Evolutionary conservation across 768 basidiomycete genomes (phyloP).

Genomic region (Filobasidium floriforme): DNA sequence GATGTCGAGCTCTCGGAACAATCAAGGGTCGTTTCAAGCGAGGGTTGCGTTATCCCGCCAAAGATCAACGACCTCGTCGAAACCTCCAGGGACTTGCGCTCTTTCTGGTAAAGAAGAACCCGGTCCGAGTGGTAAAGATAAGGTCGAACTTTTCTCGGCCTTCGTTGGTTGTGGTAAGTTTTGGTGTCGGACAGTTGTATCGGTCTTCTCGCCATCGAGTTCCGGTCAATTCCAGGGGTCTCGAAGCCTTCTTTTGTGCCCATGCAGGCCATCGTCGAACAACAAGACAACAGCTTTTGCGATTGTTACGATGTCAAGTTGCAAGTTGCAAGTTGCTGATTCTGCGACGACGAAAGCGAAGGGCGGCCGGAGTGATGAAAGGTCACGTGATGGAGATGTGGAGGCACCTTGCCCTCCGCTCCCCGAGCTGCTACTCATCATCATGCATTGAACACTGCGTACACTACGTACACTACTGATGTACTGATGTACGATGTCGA

Average conservation of each 20-base stretch:
- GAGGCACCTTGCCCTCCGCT: no score
- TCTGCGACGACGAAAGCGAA: no score
- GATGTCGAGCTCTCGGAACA: neutral
- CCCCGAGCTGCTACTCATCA: no score
- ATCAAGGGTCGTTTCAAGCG: constrained; percentile 8
- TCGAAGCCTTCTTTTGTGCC: constrained; percentile 8
- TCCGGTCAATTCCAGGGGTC: neutral
- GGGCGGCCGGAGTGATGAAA: no score
- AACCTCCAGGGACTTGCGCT: neutral
- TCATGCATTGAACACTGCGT: no score
- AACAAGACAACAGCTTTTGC: no score
- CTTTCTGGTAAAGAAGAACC: neutral
- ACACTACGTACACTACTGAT: no score
- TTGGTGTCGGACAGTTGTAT: constrained; percentile 4
- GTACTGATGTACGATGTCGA: no score
- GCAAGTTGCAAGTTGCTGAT: no score
- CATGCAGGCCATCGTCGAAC: neutral
- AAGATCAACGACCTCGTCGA: neutral
- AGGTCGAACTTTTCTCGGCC: neutral
- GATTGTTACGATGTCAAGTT: no score
- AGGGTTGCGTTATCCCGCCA: neutral
- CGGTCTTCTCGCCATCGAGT: constrained; percentile 6
- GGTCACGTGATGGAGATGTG: neutral
- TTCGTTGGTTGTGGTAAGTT: neutral
- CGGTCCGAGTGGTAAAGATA: neutral